Conservation (phyloP, 495 filamentous ascomycete genomes). For the Talaromyces adpressus region DNA sequence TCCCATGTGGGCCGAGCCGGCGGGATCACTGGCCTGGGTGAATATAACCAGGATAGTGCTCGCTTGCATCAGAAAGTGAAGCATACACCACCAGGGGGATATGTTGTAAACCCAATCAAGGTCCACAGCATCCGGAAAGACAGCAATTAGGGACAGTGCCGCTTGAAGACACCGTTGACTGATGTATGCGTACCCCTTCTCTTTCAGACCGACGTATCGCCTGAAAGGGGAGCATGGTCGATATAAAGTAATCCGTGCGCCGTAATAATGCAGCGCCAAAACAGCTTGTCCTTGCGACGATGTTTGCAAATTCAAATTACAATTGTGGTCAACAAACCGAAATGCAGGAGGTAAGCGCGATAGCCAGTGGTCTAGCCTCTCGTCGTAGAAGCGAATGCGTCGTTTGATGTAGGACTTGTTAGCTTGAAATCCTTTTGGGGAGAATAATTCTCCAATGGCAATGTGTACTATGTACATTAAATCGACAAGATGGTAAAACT, state of each 20-base stretch:
- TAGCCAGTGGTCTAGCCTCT: conserved; percentile 45
- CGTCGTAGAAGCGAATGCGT: conserved; percentile 36
- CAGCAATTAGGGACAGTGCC: conserved; percentile 41
- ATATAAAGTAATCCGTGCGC: conserved; percentile 47
- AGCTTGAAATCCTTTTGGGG: conserved; percentile 41
- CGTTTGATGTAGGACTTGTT: conserved; percentile 45
- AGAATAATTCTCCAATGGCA: conserved; percentile 48
- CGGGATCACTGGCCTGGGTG: not conserved
- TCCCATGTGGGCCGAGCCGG: not conserved
- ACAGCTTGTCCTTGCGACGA: conserved; percentile 23
- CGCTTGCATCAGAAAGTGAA: conserved; percentile 59
- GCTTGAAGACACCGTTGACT: conserved; percentile 42
- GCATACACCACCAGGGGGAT: conserved; percentile 54
- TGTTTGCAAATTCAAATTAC: conserved; percentile 12
- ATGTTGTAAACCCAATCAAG: conserved; percentile 35
- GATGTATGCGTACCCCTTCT: not conserved
- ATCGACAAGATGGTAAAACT: conserved; percentile 39
- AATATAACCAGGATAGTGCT: conserved; percentile 35
- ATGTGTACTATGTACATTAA: conserved; percentile 44
- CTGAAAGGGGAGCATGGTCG: conserved; percentile 46
- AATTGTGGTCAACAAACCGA: conserved; percentile 29
- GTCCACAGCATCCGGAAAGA: conserved; percentile 38
- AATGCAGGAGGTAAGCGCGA: conserved; percentile 36
- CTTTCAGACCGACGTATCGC: not conserved
- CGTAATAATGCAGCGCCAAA: conserved; percentile 49